Base-by-base conservation (phyloP, 2,329 filamentous ascomycete species). In the Aspergillus cejpii region DNA sequence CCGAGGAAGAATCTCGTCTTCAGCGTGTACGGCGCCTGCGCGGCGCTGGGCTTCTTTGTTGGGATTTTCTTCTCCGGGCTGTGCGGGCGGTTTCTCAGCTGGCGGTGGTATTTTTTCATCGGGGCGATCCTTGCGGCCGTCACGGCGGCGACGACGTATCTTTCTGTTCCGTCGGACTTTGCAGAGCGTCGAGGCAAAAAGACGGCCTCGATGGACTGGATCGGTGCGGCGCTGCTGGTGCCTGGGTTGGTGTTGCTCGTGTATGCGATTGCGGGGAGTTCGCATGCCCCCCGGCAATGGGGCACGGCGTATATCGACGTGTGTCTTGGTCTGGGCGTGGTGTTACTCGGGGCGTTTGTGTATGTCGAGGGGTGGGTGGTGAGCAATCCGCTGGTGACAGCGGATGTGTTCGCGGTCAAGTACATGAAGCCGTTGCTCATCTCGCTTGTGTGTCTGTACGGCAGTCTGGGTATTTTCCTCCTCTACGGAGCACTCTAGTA, bases 321-420 rank as follows among this genome's bases (percentile, higher is more conserved):
- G 7, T 79, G 80, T 0, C 76, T 91, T 37, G 67, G 81, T 2
- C 29, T 84, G 1, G 86, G 86, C 0, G 66, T 76, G 5, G 45
- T 86, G 0, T 64, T 84, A 6, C 69, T 92, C 1, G 67, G 65
- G 1, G 66, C 68, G 0, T 80, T 84, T 8, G 71, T 83, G 5
- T 90, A 87, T 49, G 72, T 90, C 2, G 84, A 92, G 67, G 81
- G 81, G 0, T 85, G 80, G 78, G 74, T 87, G 0, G 79, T 84
- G 1, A 61, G 74, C 12, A 74, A 82, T 41, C 87, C 87, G 0
- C 68, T 92, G 1, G 68, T 92, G 0, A 85, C 87, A 0, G 70
- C 74, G 0, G 83, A 83, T 15, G 64, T 91, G 19, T 90, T 92
- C 66, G 68, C 71, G 15, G 77, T 84, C 3, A 82, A 80, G 48